Conservation (phyloP, 768 basidiomycete species). For the Tylopilus sp. region DNA sequence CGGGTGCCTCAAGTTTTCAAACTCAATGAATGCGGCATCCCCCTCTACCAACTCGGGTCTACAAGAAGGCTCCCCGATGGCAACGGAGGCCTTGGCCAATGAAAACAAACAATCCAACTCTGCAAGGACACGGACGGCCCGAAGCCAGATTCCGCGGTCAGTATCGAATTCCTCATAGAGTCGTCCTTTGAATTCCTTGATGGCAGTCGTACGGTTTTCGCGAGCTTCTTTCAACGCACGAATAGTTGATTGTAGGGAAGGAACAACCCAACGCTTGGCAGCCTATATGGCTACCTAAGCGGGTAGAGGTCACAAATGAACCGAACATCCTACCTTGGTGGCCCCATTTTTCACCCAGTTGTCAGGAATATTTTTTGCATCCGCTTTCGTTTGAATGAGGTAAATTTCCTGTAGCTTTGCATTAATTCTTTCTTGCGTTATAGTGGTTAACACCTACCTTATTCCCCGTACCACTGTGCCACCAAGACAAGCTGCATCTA, state of each 20-base stretch:
- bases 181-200: conserved; percentile 80
- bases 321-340: conserved; percentile 60
- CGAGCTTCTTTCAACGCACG: conserved; percentile 89
- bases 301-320: neutral
- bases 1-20: conserved; percentile 87
- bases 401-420: conserved; percentile 74
- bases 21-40: conserved; percentile 79
- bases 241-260: conserved; percentile 65
- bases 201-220: conserved; percentile 75
- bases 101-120: conserved; percentile 97
- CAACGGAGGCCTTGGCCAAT: conserved; percentile 82
- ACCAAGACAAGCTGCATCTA: conserved; percentile 53
- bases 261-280: conserved; percentile 73
- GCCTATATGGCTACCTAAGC: conserved; percentile 41
- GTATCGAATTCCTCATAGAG: conserved; percentile 79
- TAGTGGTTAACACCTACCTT: conserved; percentile 47
- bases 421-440: neutral
- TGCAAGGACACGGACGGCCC: conserved; percentile 80
- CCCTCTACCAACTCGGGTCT: conserved; percentile 84
- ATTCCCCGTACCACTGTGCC: conserved; percentile 79
- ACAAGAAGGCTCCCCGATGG: conserved; percentile 92
- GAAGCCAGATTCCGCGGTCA: conserved; percentile 78
- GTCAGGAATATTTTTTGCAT: conserved; percentile 64
- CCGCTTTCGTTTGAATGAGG: conserved; percentile 68
- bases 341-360: conserved; percentile 79